Base-by-base conservation (phyloP, 331 rosid genomes). In the Quercus lobata region DNA sequence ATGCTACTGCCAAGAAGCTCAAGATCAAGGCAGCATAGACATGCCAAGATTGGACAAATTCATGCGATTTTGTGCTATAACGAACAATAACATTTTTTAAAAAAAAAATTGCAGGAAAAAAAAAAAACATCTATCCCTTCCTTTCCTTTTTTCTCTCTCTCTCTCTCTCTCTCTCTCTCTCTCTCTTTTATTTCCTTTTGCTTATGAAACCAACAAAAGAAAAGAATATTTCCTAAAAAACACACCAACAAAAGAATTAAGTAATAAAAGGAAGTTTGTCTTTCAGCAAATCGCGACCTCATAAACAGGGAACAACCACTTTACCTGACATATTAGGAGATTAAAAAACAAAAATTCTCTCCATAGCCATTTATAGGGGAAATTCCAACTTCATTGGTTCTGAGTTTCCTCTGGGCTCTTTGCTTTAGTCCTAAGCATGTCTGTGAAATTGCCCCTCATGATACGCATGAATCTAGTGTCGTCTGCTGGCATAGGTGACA, bases 391-490 rank as follows among this genome's bases (percentile, higher is more conserved):
- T 83, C 79, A 88, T 54, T 87, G 87, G 87, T 82, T 80, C 52
- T 76, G 91, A 76, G 85, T 78, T 41, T 92, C 97, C 41, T 93
- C 99, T 71, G 57, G 95, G 75, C 84, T 69, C 84, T 89, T 96
- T 35, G 66, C 89, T 88, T 91, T 93, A 79, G 90, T 92, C 6
- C 99, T 88, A 71, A 96, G 91, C 98, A 96, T 93, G 15, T 93
- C 97, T 0, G 97, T 74, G 80, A 96, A 96, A 86, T 88, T 82
- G 74, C 97, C 98, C 71, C 92, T 63, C 99, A 96, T 96, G 81
- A 96, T 93, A 68, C 97, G 90, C 89, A 88, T 80, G 79, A 95
- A 91, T 86, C 99, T 89, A 56, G 97, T 95, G 80, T 95, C 99
- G 72, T 95, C 98, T 7, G 62, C 82, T 1, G 91, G 79, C 11